phyloP scores from a whole-genome alignment of 208 protist genomes.

The Leishmania tropica region DNA sequence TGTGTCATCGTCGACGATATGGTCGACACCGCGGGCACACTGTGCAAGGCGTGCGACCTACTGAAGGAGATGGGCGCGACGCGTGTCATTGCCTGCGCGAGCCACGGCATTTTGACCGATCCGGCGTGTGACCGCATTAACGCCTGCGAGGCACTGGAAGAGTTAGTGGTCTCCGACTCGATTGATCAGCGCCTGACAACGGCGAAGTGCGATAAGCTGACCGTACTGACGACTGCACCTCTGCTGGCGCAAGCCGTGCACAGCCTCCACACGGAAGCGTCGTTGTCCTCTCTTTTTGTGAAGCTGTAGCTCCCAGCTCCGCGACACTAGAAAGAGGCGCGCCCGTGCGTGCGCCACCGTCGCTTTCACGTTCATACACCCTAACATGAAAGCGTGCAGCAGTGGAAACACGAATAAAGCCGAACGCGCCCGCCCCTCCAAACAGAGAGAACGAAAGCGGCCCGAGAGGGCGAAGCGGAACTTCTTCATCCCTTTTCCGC shows the following conservation, averaged over 20 bases:
- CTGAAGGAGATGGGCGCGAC: constrained; percentile 91
- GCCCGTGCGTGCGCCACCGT: neutral
- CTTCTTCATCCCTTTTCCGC: neutral
- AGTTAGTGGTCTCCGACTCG: constrained; percentile 94
- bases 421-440: neutral
- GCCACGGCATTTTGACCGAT: constrained; percentile 95
- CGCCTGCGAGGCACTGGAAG: constrained; percentile 83
- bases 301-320: constrained; percentile 35
- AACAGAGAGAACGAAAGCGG: neutral
- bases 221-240: constrained; percentile 85
- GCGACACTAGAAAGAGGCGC: neutral
- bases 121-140: constrained; percentile 92
- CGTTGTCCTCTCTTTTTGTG: constrained; percentile 82
- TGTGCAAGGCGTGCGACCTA: constrained; percentile 91
- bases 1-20: constrained; percentile 98
- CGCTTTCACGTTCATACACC: neutral
- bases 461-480: neutral
- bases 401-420: neutral
- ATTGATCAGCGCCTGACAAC: constrained; percentile 71
- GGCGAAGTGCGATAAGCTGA: constrained; percentile 85
- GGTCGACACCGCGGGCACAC: constrained; percentile 96
- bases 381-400: neutral
- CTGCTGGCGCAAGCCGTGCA: constrained; percentile 89
- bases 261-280: constrained; percentile 84
- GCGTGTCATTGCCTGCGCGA: constrained; percentile 93